Percentiles rank a stretch among this genome's conserved stretches.
Evolutionary conservation across 345 rosid genomes (phyloP).

Genomic region (Melaleuca alternifolia): DNA sequence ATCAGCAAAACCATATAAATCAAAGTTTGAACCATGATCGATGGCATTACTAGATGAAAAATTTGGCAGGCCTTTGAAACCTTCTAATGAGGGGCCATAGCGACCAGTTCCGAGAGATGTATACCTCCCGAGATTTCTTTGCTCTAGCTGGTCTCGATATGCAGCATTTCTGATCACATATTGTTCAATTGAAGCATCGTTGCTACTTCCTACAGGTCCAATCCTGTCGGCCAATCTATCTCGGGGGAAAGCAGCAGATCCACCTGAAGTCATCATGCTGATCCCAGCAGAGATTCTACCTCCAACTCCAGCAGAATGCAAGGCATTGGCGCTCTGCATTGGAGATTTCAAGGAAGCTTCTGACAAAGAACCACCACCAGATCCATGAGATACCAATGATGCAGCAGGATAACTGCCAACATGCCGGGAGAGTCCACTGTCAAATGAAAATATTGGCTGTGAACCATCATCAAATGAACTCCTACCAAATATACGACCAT

Average conservation of each 20-base stretch:
- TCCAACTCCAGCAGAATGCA: constrained; percentile 3
- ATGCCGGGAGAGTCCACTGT: constrained; percentile 32
- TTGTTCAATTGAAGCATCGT: constrained; percentile 11
- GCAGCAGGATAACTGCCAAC: constrained; percentile 25
- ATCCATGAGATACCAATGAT: constrained; percentile 21
- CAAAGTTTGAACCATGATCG: background rate
- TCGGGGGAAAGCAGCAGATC: constrained; percentile 22
- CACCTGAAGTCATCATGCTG: constrained; percentile 4
- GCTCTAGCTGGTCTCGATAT: constrained; percentile 9
- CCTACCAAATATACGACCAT: constrained; percentile 9
- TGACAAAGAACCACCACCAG: constrained; percentile 20
- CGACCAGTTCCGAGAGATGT: constrained; percentile 12
- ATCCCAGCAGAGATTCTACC: background rate
- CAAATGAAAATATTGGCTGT: constrained; percentile 4
- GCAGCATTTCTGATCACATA: constrained; percentile 6
- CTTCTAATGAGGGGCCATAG: constrained; percentile 23
- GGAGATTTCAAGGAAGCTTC: constrained; percentile 11
- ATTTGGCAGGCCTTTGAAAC: background rate
- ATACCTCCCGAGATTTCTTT: constrained; percentile 15
- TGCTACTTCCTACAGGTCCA: constrained; percentile 11
- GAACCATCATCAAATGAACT: constrained; percentile 9
- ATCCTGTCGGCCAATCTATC: constrained; percentile 9
- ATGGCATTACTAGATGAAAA: background rate
- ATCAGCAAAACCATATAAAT: constrained; percentile 23
- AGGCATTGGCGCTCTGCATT: background rate